phyloP scores from a whole-genome alignment of 129 eudicot genomes.

The Centaurea solstitialis region DNA sequence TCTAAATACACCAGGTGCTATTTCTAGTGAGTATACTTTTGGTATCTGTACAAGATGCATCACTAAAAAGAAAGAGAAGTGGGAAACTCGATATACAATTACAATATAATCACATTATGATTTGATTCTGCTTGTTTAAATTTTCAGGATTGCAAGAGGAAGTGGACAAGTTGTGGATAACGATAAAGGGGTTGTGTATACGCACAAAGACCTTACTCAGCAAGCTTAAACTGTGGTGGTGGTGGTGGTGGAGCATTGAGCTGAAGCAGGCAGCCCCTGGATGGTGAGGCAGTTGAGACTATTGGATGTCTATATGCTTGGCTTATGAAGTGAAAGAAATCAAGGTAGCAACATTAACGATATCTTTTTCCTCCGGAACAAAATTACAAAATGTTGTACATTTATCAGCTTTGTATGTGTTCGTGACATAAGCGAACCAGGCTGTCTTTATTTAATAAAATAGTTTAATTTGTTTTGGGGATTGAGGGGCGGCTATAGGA shows the following conservation, averaged over 20 bases:
- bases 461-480: conserved; percentile 25
- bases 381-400: conserved; percentile 27
- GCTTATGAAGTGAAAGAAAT: conserved; percentile 23
- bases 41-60: background rate
- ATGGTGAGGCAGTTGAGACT: conserved; percentile 13
- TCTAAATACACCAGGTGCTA: background rate
- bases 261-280: conserved; percentile 8
- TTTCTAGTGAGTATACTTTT: background rate
- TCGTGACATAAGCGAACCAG: conserved; percentile 36
- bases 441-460: conserved; percentile 27
- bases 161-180: conserved; percentile 85
- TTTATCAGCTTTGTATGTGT: conserved; percentile 30
- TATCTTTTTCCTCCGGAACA: conserved; percentile 13
- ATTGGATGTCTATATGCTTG: background rate
- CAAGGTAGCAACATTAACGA: background rate
- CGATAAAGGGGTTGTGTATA: conserved; percentile 74
- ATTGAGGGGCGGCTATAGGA: background rate
- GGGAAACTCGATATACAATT: background rate
- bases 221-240: conserved; percentile 17
- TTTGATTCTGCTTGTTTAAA: background rate
- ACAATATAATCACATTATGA: background rate
- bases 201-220: conserved; percentile 70
- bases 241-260: background rate
- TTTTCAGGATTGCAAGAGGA: conserved; percentile 64
- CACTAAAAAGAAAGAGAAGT: background rate